A percentile compares a stretch with the other conserved stretches of the same genome.
These are phyloP conservation scores for Sanguinoderma infundibulare DNA, from an alignment of 1,284 basidiomycete genomes.

Conservation along the genomic window DNA sequence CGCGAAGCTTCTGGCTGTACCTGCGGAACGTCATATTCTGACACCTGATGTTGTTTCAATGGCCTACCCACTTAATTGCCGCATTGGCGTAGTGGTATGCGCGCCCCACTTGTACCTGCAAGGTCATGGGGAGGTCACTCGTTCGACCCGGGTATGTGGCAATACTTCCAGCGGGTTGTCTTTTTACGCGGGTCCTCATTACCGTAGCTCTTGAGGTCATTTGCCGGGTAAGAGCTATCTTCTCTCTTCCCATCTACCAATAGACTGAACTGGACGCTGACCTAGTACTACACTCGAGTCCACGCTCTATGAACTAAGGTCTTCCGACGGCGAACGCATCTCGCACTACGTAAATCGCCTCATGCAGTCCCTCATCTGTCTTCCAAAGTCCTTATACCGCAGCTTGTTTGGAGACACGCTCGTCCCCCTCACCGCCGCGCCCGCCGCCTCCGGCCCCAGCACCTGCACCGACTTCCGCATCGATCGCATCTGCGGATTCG, in stretches of 20 bases:
- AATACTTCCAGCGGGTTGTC: constrained; percentile 15
- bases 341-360: not conserved
- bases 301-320: too few relatives aligned
- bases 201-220: too few relatives aligned
- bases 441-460: not conserved
- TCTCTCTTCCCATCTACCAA: too few relatives aligned
- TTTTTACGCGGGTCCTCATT: too few relatives aligned
- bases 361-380: not conserved
- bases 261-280: too few relatives aligned
- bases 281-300: too few relatives aligned
- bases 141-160: constrained; percentile 41
- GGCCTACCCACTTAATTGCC: constrained; percentile 18
- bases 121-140: constrained; percentile 38
- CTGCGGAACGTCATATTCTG: too few relatives aligned
- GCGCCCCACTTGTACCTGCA: constrained; percentile 38
- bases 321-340: too few relatives aligned
- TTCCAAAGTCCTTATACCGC: not conserved
- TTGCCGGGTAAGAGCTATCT: too few relatives aligned
- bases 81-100: constrained; percentile 41
- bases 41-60: not conserved
- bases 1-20: too few relatives aligned
- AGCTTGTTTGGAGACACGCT: not conserved
- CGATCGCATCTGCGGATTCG: not conserved
- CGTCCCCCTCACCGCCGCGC: not conserved
- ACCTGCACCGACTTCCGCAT: not conserved